Conservation (phyloP, 2,329 filamentous ascomycete species). For the Coniochaeta pulveracea region DNA sequence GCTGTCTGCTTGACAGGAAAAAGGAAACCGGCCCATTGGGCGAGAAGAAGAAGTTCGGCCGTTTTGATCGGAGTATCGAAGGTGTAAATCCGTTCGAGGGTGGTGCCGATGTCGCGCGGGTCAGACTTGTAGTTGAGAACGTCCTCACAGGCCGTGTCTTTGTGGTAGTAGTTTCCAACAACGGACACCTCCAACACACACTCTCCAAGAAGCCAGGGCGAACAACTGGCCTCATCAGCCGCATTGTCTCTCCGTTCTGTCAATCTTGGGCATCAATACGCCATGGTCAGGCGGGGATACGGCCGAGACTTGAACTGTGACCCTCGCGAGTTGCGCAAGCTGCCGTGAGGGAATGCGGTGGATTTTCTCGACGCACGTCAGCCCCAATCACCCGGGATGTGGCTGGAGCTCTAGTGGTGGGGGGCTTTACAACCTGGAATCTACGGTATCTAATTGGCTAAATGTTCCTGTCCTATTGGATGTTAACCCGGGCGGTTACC, state of each 20-base stretch:
- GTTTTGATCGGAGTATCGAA: too few relatives aligned
- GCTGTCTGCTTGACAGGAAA: constrained; percentile 21
- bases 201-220: constrained; percentile 10
- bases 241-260: neutral
- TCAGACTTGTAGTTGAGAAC: constrained; percentile 13
- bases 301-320: neutral
- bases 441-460: too few relatives aligned
- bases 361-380: too few relatives aligned
- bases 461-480: too few relatives aligned
- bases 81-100: constrained; percentile 8
- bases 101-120: constrained; percentile 8
- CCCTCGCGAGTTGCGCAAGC: neutral
- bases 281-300: neutral
- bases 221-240: neutral
- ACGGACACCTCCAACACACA: constrained; percentile 16
- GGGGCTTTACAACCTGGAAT: too few relatives aligned
- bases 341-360: neutral
- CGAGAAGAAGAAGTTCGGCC: too few relatives aligned
- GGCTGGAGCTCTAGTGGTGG: constrained; percentile 3
- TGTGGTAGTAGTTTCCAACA: constrained; percentile 5
- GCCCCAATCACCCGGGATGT: constrained; percentile 1
- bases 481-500: too few relatives aligned
- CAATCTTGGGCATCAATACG: neutral
- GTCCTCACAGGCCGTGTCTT: constrained; percentile 4
- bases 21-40: constrained; percentile 16